phyloP scores from a whole-genome alignment of 495 filamentous ascomycete species.

The Beverwykella pulmonaria region DNA sequence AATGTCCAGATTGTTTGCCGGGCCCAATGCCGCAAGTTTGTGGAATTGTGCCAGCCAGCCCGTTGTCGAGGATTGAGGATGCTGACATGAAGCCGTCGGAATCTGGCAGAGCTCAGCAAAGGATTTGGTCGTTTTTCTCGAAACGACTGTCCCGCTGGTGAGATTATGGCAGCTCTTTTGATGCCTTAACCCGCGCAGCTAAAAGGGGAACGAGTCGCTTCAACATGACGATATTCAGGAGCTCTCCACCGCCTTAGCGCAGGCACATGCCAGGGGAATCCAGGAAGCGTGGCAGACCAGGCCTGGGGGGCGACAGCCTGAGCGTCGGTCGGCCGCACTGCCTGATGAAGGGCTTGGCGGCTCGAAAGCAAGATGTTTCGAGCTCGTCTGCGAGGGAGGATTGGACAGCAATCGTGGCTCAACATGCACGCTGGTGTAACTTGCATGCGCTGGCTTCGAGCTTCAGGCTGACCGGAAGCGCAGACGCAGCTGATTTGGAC shows the following conservation, averaged over 20 bases:
- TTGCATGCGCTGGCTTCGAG: constrained; percentile 39
- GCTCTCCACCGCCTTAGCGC: constrained; percentile 15
- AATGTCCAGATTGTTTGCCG: neutral
- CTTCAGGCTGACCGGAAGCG: constrained; percentile 38
- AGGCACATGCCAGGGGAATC: constrained; percentile 12
- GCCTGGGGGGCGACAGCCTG: constrained; percentile 12
- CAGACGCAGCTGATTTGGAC: constrained; percentile 27
- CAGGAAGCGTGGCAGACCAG: constrained; percentile 6
- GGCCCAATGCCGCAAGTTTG: constrained; percentile 6
- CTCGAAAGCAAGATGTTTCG: constrained; percentile 36
- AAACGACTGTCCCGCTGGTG: neutral
- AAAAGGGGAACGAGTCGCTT: constrained; percentile 29
- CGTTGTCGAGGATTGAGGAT: neutral
- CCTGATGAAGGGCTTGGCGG: constrained; percentile 31
- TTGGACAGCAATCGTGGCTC: constrained; percentile 36
- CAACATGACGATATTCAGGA: constrained; percentile 38
- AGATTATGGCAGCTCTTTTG: constrained; percentile 6
- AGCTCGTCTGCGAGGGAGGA: constrained; percentile 12
- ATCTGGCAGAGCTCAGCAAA: neutral
- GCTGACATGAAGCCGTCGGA: too few relatives aligned
- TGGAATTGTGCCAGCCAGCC: neutral
- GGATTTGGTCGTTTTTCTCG: too few relatives aligned
- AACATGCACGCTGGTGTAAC: constrained; percentile 35
- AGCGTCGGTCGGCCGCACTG: constrained; percentile 15
- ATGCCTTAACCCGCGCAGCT: constrained; percentile 26